A percentile compares a stretch with the other conserved stretches of the same genome.
phyloP scores from a whole-genome alignment of 139 green algal genomes.

The Chlorella ohadii region DNA sequence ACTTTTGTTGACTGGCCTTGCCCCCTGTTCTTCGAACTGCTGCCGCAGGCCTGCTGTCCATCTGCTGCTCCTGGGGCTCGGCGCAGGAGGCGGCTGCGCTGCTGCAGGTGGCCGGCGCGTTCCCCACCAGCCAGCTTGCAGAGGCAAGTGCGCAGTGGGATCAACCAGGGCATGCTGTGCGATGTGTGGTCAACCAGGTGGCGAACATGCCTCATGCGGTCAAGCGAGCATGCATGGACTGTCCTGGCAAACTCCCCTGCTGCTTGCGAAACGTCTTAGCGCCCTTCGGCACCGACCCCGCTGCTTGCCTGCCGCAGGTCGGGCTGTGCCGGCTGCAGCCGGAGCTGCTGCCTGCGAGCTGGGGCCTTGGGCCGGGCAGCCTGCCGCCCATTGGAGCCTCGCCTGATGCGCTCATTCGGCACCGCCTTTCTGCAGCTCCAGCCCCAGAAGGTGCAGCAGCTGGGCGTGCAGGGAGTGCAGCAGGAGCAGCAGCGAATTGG shows the following conservation, averaged over 20 bases:
- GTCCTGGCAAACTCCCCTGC: too few species aligned
- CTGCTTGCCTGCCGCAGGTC: constrained; percentile 44
- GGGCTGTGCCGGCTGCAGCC: constrained; percentile 57
- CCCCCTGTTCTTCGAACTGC: too few species aligned
- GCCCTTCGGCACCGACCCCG: background rate
- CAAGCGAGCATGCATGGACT: too few species aligned
- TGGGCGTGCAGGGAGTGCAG: background rate
- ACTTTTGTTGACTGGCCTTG: too few species aligned
- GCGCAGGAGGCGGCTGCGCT: constrained; percentile 70
- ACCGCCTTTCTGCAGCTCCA: constrained; percentile 9
- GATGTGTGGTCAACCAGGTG: background rate
- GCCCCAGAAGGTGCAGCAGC: background rate
- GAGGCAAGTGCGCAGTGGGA: background rate
- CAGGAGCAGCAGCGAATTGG: background rate
- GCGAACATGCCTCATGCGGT: too few species aligned
- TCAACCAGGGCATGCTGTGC: background rate
- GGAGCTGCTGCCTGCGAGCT: constrained; percentile 2
- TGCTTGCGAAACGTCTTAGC: background rate
- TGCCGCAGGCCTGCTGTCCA: constrained; percentile 27
- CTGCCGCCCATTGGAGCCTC: constrained; percentile 71
- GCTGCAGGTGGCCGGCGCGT: constrained; percentile 34
- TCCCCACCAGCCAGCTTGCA: background rate
- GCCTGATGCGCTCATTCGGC: constrained; percentile 66
- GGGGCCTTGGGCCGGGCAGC: constrained; percentile 34
- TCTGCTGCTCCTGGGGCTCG: constrained; percentile 75